Conservation (phyloP, 768 basidiomycete genomes). For the Collybiopsis confluens region DNA sequence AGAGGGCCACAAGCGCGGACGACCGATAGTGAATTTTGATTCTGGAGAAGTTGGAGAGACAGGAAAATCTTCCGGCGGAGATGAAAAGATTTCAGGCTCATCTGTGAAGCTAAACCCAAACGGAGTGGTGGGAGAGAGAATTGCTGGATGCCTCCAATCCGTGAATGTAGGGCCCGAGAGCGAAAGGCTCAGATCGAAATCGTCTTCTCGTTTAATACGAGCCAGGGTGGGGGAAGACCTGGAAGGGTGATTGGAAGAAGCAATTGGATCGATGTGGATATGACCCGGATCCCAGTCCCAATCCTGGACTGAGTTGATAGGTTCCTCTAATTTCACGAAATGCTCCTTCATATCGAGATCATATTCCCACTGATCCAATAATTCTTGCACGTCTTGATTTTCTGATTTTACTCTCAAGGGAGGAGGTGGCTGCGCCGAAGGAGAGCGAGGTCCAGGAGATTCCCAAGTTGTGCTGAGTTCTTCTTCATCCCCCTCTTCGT, state of each 20-base stretch:
- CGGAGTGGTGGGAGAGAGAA: conserved; percentile 13
- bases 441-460: conserved; percentile 55
- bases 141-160: conserved; percentile 9
- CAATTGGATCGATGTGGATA: conserved; percentile 19
- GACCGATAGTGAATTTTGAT: conserved; percentile 20
- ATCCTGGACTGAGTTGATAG: conserved; percentile 27
- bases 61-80: not conserved
- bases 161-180: conserved; percentile 10
- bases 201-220: conserved; percentile 47
- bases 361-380: conserved; percentile 67
- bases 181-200: conserved; percentile 32
- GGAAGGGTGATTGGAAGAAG: conserved; percentile 24
- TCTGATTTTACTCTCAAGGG: conserved; percentile 50
- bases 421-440: conserved; percentile 40
- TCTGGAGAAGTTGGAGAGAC: conserved; percentile 4
- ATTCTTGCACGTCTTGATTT: conserved; percentile 54
- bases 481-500: conserved; percentile 45
- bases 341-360: conserved; percentile 42
- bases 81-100: not conserved
- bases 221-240: conserved; percentile 25
- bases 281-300: conserved; percentile 41
- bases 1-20: conserved; percentile 17
- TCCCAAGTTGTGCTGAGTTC: conserved; percentile 5
- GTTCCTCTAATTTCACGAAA: conserved; percentile 6
- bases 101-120: not conserved